Base-by-base conservation (phyloP, 1,284 basidiomycete genomes). In the Moniliella sp. region DNA sequence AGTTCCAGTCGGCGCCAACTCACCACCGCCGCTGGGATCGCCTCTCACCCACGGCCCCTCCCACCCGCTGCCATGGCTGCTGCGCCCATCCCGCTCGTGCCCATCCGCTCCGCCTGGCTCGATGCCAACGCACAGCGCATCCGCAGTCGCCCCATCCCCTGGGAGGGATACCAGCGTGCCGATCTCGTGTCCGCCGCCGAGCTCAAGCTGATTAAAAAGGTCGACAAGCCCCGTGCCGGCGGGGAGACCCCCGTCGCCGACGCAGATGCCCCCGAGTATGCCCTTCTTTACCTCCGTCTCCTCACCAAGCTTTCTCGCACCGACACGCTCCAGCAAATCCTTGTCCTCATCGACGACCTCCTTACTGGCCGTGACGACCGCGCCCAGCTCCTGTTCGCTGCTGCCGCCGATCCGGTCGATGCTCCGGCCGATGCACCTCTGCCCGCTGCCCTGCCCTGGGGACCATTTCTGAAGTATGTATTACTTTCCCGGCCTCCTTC, bases 221-320 rank as follows among this genome's bases (percentile, higher is more conserved):
- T 54, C 34, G 46, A 47, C 31, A 58, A 75, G 9, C n/a, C n/a
- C n/a, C n/a, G n/a, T n/a, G n/a, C n/a, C n/a, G n/a, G n/a, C n/a
- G n/a, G n/a, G n/a, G n/a, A n/a, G n/a, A n/a, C n/a, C n/a, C 83
- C 82, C 16, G 84, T 84, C n/a, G 91, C 93, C 57, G 78, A 93
- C 7, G n/a, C n/a, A n/a, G 42, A 50, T 13, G 54, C 46, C 4
- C 15, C 30, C 3, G 45, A 72, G 41, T 94, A 91, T 59, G 79
- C 81, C 8, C 67, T 72, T n/a, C 69, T 97, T 18, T 94, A 86
- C 62, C 74, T 93, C 27, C 73, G 75, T 39, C 69, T 97, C 14
- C 71, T 97, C 54, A 79, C 82, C 67, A 93, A 91, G 63, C 71
- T 93, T 15, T 77, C 78, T 62, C 67, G 84, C 46, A 75, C 80